phyloP scores from a whole-genome alignment of 352 stramenopile genomes.

The Globisporangium splendens region DNA sequence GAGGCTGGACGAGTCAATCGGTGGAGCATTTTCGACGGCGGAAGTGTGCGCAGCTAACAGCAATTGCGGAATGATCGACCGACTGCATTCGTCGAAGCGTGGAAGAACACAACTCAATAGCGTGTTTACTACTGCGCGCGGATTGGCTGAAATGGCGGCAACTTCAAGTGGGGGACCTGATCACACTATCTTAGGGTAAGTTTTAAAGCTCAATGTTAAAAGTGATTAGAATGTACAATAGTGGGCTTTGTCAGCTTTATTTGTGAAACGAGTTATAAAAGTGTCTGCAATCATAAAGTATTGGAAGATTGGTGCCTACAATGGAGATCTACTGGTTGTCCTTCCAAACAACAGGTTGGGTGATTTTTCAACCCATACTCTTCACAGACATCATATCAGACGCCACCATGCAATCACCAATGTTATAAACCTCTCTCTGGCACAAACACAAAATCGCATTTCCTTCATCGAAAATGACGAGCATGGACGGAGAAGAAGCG shows the following conservation, averaged over 20 bases:
- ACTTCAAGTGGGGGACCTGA: conserved; percentile 6
- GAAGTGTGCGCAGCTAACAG: background rate
- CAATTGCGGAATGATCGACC: background rate
- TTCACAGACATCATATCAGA: no score
- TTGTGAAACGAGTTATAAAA: no score
- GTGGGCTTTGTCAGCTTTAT: no score
- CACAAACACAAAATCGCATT: background rate
- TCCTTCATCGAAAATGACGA: background rate
- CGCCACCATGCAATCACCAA: no score
- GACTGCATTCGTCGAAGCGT: background rate
- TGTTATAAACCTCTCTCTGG: background rate
- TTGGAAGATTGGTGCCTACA: background rate
- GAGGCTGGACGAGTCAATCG: conserved; percentile 23
- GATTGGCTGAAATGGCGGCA: conserved; percentile 14
- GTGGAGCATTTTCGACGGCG: conserved; percentile 11
- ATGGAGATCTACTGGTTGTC: background rate
- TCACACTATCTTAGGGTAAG: background rate
- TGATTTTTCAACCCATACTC: background rate
- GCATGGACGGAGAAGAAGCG: background rate
- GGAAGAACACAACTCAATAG: conserved; percentile 1
- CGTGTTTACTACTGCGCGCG: background rate
- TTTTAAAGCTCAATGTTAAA: no score
- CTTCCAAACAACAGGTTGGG: conserved; percentile 13
- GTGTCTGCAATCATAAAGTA: background rate
- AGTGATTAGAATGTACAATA: no score